Conservation (phyloP, 2,329 filamentous ascomycete species). For the Basipetospora chlamydospora region DNA sequence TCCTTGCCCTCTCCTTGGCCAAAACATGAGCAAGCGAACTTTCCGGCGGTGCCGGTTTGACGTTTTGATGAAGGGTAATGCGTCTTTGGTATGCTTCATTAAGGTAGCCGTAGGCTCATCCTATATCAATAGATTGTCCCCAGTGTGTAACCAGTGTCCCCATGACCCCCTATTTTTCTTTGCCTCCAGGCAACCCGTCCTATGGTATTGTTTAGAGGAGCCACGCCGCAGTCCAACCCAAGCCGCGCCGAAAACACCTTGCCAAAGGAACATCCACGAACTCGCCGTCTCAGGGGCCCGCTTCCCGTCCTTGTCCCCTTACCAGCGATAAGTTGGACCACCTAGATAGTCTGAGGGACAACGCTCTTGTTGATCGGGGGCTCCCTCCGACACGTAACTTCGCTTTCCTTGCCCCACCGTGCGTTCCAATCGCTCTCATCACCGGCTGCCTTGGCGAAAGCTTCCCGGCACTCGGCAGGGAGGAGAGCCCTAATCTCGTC, state of each 20-base stretch:
- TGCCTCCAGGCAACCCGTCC: too few species aligned
- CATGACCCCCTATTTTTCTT: too few species aligned
- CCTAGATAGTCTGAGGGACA: conserved; percentile 33
- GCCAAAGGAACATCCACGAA: not conserved
- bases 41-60: too few species aligned
- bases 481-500: conserved; percentile 52
- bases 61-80: too few species aligned
- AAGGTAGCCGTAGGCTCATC: too few species aligned
- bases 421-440: conserved; percentile 59
- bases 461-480: conserved; percentile 54
- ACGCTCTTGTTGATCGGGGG: conserved; percentile 51
- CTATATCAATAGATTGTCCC: too few species aligned
- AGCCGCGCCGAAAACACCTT: conserved; percentile 3
- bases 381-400: conserved; percentile 34
- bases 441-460: conserved; percentile 53
- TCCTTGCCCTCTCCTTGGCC: too few species aligned
- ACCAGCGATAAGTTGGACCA: conserved; percentile 16
- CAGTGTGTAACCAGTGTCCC: too few species aligned
- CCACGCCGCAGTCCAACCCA: too few species aligned
- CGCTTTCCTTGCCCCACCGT: conserved; percentile 56
- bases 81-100: too few species aligned
- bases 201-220: not conserved
- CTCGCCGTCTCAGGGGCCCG: not conserved
- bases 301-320: not conserved
- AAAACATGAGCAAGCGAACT: too few species aligned